phyloP scores from a whole-genome alignment of 140 eudicot genomes.

The Flaveria floridana region DNA sequence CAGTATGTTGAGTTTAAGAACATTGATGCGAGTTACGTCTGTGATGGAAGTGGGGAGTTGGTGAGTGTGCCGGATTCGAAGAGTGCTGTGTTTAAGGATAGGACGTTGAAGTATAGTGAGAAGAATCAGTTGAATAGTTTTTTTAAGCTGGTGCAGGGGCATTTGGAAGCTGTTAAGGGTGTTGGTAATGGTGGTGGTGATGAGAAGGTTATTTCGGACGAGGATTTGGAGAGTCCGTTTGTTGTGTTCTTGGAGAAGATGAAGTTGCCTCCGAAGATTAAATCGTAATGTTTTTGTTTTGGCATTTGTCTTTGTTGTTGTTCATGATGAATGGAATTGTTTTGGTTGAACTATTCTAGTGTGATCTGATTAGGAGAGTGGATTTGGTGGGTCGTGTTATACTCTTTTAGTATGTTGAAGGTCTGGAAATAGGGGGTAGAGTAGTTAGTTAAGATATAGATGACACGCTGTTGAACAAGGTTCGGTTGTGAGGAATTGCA shows the following conservation, averaged over 20 bases:
- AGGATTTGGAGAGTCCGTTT: constrained; percentile 86
- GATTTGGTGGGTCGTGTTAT: neutral
- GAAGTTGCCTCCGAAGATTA: constrained; percentile 65
- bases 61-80: constrained; percentile 81
- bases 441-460: neutral
- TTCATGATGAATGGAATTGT: neutral
- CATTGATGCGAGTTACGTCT: constrained; percentile 58
- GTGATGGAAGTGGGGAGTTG: constrained; percentile 47
- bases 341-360: neutral
- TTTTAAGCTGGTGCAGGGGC: constrained; percentile 77
- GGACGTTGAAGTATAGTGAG: constrained; percentile 48
- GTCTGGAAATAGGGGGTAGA: neutral
- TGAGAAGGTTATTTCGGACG: constrained; percentile 45
- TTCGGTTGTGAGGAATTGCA: neutral
- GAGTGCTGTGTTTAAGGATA: constrained; percentile 74
- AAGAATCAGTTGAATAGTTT: constrained; percentile 80
- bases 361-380: neutral
- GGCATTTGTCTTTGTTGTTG: neutral
- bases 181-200: constrained; percentile 32
- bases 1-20: constrained; percentile 87
- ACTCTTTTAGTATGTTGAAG: neutral
- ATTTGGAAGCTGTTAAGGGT: constrained; percentile 39
- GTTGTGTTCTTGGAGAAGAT: constrained; percentile 55
- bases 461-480: neutral
- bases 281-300: constrained; percentile 50